Base-by-base conservation (phyloP, 306 rosid species). In the Cicer yamashitae region DNA sequence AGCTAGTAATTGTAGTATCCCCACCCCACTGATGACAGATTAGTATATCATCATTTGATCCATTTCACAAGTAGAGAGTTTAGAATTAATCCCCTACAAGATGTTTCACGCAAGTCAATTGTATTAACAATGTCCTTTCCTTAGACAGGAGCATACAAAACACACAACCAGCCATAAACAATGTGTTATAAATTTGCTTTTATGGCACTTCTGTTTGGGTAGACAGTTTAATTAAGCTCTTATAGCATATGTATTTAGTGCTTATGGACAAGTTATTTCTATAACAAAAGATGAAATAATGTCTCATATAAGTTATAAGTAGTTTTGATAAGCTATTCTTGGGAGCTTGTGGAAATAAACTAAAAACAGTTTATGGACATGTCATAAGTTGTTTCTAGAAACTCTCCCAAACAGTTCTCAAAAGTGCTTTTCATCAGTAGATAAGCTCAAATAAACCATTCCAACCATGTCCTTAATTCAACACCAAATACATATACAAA, bases 401-500 rank as follows among this genome's bases (percentile, higher is more conserved):
- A 10, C 48, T 44, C 48, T 44, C 11, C 11, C 48, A 25, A 44
- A 44, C 48, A 44, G 12, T 44, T 44, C 48, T 44, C 9, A 44
- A 0, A 44, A 6, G 9, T 44, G 48, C 48, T 44, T 44, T 5
- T 8, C n/a, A 25, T 25, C 34, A 25, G 4, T 2, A 25, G 34
- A 25, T 25, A 25, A 25, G 34, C 34, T 25, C 34, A 25, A 44
- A 44, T 44, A 44, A 44, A 10, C 10, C 48, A 1, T 7, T 43
- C 8, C 47, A 43, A 43, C 4, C 8, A 43, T 43, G 7, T 10
- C 47, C 9, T 52, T 15, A 58, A 53, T 71, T 60, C 17, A 57
- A 77, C 53, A 70, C 58, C 52, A 30, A 14, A 71, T 58, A 73
- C 67, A 71, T 58, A 73, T 63, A 67, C 60, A 48, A 9, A 76